Evolutionary conservation across 768 basidiomycete genomes (phyloP).

Genomic region (Amanita subjunquillea): DNA sequence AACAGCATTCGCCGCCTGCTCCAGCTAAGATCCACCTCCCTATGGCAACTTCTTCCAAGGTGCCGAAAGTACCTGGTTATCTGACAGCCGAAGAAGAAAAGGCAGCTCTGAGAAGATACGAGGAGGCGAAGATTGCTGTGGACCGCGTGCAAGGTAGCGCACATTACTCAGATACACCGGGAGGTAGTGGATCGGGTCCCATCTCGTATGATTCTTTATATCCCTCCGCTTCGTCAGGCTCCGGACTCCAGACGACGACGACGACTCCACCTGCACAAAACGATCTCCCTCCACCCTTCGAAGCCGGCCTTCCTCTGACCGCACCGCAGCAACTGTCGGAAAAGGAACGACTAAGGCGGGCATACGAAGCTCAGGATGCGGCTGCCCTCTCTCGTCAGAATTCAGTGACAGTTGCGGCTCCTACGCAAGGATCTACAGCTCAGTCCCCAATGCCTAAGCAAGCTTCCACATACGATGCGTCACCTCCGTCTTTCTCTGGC

Average conservation of each 20-base stretch:
- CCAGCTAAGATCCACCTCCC: background rate
- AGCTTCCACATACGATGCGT: background rate
- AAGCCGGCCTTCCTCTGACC: constrained; percentile 27
- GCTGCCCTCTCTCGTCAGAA: constrained; percentile 27
- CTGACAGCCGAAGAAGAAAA: constrained; percentile 68
- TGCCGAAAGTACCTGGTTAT: constrained; percentile 31
- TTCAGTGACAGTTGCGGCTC: constrained; percentile 12
- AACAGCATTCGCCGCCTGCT: constrained; percentile 9
- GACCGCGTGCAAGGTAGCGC: constrained; percentile 39
- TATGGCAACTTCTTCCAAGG: background rate
- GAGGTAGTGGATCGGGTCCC: constrained; percentile 24
- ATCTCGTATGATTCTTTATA: constrained; percentile 57
- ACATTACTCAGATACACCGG: constrained; percentile 13
- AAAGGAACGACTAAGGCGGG: constrained; percentile 58
- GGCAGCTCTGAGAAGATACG: constrained; percentile 53
- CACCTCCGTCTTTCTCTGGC: background rate
- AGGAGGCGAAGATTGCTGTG: constrained; percentile 65
- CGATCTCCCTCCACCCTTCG: constrained; percentile 47
- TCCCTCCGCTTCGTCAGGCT: constrained; percentile 22
- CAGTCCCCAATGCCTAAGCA: background rate
- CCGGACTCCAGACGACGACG: constrained; percentile 20
- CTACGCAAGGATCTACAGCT: constrained; percentile 6
- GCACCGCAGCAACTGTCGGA: constrained; percentile 36
- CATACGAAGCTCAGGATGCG: constrained; percentile 59
- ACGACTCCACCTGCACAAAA: constrained; percentile 16